Conservation (phyloP, 257 asterid genomes). For the Vinca minor region DNA sequence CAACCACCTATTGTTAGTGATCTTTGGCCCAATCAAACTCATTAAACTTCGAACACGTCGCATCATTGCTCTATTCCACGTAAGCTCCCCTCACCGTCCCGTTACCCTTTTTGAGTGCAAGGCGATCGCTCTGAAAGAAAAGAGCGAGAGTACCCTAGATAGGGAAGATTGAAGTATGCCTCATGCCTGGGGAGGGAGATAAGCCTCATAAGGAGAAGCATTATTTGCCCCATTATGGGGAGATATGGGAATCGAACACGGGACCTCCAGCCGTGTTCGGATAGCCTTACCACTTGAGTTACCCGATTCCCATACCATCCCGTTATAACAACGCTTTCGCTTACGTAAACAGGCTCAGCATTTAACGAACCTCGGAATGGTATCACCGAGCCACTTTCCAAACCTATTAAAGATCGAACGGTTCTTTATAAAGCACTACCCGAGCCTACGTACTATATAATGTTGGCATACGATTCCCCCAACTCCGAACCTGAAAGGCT, state of each 20-base stretch:
- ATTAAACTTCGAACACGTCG: slow-evolving; percentile 20
- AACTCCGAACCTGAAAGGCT: slow-evolving; percentile 36
- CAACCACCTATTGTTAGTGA: no score
- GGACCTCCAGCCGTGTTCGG: no score
- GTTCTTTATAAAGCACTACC: slow-evolving; percentile 22
- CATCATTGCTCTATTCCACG: slow-evolving; percentile 16
- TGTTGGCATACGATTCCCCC: rapidly evolving
- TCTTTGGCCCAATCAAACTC: slow-evolving; percentile 6
- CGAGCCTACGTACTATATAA: slow-evolving; percentile 24
- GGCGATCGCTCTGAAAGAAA: no score
- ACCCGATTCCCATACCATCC: no score
- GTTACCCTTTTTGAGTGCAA: no score
- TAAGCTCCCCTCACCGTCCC: slow-evolving; percentile 10
- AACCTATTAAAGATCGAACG: slow-evolving; percentile 3
- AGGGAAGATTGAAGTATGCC: no score
- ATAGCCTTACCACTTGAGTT: no score
- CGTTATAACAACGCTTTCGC: slow-evolving; percentile 24
- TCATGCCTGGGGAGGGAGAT: no score
- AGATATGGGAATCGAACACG: no score
- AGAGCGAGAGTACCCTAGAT: no score
- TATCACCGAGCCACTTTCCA: slow-evolving; percentile 20
- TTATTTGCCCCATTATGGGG: no score
- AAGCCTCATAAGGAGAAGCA: no score
- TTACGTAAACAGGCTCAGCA: slow-evolving; percentile 20
- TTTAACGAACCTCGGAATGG: slow-evolving; percentile 13